A percentile compares a stretch with the other conserved stretches of the same genome.
Conservation (phyloP, 345 rosid genomes). For the Kernera saxatilis region DNA sequence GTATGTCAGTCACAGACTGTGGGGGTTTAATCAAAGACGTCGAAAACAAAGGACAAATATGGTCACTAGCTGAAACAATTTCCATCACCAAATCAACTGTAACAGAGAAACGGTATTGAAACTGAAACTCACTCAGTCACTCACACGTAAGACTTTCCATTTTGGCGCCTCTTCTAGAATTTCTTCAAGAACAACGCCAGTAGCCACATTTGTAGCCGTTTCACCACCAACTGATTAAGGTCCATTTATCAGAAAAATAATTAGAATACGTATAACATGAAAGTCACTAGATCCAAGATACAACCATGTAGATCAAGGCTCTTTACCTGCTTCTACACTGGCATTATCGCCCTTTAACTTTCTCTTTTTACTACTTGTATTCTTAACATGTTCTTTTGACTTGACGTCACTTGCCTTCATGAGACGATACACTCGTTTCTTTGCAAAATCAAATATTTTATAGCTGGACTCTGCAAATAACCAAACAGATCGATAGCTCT, state of each 20-base stretch:
- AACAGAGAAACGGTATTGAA: conserved; percentile 28
- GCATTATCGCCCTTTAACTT: conserved; percentile 38
- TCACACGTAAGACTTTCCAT: conserved; percentile 99
- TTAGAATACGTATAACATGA: neutral
- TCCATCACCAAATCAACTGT: neutral
- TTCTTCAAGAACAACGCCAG: conserved; percentile 56
- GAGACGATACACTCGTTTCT: conserved; percentile 81
- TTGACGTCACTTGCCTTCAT: conserved; percentile 47
- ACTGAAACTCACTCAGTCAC: conserved; percentile 67
- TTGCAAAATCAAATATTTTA: conserved; percentile 94
- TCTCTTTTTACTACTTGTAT: conserved; percentile 50
- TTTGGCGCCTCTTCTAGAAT: conserved; percentile 87
- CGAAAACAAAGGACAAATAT: neutral
- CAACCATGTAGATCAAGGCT: neutral
- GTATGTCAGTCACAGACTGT: neutral
- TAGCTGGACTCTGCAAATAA: conserved; percentile 97
- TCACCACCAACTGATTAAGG: conserved; percentile 39
- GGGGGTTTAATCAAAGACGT: neutral
- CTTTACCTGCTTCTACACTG: conserved; percentile 31
- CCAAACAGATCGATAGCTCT: conserved; percentile 99
- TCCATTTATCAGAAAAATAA: conserved; percentile 5
- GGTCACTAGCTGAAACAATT: neutral
- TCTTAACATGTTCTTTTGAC: conserved; percentile 38
- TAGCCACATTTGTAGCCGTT: conserved; percentile 23
- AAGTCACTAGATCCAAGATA: neutral